Conservation (phyloP, 768 basidiomycete species). For the Lyophyllum shimeji region DNA sequence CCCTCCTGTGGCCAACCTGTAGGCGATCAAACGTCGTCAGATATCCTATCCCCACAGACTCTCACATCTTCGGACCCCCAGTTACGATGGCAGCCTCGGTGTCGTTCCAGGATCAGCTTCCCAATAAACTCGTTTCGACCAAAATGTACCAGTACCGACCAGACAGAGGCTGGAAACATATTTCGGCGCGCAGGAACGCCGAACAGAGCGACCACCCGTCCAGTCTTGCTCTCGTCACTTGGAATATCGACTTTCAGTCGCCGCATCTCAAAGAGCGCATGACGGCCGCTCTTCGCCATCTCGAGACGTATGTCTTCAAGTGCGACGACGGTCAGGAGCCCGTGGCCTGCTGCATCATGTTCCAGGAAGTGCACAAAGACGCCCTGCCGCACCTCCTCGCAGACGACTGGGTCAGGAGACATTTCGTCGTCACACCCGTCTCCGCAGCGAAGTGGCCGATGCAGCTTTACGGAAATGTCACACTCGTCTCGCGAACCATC, state of each 20-base stretch:
- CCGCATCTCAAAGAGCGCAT: conserved; percentile 43
- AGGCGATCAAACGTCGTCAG: not conserved
- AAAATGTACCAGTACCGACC: conserved; percentile 41
- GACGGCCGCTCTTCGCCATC: conserved; percentile 46
- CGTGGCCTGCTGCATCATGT: conserved; percentile 59
- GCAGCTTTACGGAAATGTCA: conserved; percentile 64
- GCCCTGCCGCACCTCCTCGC: conserved; percentile 50
- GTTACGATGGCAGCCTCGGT: conserved; percentile 7
- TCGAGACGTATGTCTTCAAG: conserved; percentile 51
- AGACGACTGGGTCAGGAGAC: conserved; percentile 60
- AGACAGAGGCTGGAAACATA: conserved; percentile 47
- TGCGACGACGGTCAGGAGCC: conserved; percentile 47
- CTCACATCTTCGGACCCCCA: not conserved
- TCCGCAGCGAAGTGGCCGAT: conserved; percentile 52
- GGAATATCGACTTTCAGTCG: conserved; percentile 64
- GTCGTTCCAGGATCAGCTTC: conserved; percentile 16
- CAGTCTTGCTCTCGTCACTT: conserved; percentile 58
- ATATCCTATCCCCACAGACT: not conserved
- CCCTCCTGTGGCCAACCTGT: not conserved
- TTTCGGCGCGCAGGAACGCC: conserved; percentile 32
- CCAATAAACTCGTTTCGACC: conserved; percentile 27
- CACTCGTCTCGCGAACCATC: conserved; percentile 60
- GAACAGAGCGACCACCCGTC: conserved; percentile 23
- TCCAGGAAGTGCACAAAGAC: conserved; percentile 61
- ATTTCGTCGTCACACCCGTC: conserved; percentile 60